phyloP scores from a whole-genome alignment of 441 rosid genomes.

The Gossypium aridum region DNA sequence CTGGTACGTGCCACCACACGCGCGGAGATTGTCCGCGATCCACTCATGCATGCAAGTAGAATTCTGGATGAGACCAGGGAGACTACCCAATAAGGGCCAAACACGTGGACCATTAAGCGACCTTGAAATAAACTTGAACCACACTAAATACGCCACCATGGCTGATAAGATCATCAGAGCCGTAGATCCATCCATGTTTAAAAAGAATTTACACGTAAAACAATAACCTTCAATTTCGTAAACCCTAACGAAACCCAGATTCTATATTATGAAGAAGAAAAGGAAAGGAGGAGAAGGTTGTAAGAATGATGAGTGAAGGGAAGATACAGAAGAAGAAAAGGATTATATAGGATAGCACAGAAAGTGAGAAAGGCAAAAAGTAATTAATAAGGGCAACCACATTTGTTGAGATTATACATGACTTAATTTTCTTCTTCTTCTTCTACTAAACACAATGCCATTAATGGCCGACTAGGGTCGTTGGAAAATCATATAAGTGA shows the following conservation, averaged over 20 bases:
- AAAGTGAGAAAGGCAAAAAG: not conserved
- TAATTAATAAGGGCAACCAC: constrained; percentile 18
- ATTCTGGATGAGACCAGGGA: constrained; percentile 58
- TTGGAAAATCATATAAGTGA: not conserved
- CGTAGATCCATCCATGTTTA: constrained; percentile 47
- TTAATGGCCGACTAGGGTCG: not conserved
- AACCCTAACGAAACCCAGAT: not conserved
- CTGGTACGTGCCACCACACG: constrained; percentile 75
- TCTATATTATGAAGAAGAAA: not conserved
- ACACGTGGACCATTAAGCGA: constrained; percentile 61
- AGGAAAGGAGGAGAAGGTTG: not conserved
- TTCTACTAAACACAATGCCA: not conserved
- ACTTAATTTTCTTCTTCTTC: not conserved
- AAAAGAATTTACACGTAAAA: not conserved
- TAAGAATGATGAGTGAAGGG: not conserved
- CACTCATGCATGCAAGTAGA: constrained; percentile 70
- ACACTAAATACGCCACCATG: constrained; percentile 34
- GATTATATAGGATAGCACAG: constrained; percentile 19
- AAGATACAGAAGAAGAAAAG: not conserved
- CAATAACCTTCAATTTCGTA: not conserved
- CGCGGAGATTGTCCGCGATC: constrained; percentile 75
- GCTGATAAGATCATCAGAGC: constrained; percentile 44
- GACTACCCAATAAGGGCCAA: constrained; percentile 84
- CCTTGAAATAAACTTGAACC: constrained; percentile 47
- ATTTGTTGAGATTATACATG: not conserved